These are phyloP conservation scores for Sporothrix schenckii DNA, from an alignment of 2,329 filamentous ascomycete species.

Conservation along the genomic window DNA sequence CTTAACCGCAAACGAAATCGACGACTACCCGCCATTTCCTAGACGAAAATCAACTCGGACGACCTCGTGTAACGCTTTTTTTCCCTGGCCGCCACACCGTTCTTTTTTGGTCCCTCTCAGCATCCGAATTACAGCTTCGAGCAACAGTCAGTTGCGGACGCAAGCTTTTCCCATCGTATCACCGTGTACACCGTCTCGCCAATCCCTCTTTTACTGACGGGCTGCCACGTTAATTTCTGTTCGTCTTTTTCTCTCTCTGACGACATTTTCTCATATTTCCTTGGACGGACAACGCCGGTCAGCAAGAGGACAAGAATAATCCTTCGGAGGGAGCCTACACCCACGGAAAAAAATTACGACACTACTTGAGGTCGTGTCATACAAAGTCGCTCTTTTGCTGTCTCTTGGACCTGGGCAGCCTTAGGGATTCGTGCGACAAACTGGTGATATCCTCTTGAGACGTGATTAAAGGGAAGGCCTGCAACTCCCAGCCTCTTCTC, in stretches of 20 bases:
- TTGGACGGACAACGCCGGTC: conserved; percentile 23
- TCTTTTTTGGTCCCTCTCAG: conserved; percentile 12
- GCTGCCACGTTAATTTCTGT: conserved; percentile 11
- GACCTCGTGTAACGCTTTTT: conserved; percentile 8
- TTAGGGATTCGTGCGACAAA: not conserved
- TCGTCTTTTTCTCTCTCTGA: no score
- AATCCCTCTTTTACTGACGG: conserved; percentile 12
- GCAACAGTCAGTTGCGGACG: conserved; percentile 21
- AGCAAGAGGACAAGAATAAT: conserved; percentile 6
- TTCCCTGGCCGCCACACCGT: not conserved
- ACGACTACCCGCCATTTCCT: not conserved
- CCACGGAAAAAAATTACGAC: not conserved
- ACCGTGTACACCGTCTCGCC: conserved; percentile 5
- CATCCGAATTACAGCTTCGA: conserved; percentile 21
- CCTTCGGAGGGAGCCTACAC: conserved; percentile 11
- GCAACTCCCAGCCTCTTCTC: not conserved
- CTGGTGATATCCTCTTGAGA: not conserved
- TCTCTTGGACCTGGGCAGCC: not conserved
- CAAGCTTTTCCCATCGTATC: conserved; percentile 6
- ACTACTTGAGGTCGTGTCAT: not conserved
- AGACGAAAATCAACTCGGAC: not conserved
- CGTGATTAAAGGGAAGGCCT: not conserved
- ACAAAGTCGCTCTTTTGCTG: not conserved
- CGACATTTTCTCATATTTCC: not conserved
- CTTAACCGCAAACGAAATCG: conserved; percentile 6